Conservation (phyloP, 495 filamentous ascomycete genomes). For the Podospora australis region DNA sequence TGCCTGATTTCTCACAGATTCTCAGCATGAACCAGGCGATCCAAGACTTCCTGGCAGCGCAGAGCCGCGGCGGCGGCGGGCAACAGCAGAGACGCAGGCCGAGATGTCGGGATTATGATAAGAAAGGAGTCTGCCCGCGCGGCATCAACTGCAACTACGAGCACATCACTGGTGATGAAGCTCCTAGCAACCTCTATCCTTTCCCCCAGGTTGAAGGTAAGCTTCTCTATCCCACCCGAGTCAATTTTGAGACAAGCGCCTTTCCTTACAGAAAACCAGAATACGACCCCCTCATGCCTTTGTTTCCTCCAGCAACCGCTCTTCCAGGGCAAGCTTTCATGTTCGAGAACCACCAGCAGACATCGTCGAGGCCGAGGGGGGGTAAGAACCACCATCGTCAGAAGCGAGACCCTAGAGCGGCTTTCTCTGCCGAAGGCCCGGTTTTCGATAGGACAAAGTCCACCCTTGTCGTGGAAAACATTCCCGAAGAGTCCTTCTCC, state of each 20-base stretch:
- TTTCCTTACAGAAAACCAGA: no score
- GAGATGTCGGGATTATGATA: constrained; percentile 82
- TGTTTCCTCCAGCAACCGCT: background rate
- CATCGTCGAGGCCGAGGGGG: no score
- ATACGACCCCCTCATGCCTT: constrained; percentile 71
- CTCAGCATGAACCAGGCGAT: no score
- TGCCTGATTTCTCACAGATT: no score
- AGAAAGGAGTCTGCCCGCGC: constrained; percentile 75
- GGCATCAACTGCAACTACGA: constrained; percentile 70
- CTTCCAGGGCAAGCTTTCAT: background rate
- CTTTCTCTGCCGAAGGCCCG: constrained; percentile 71
- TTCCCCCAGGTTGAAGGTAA: constrained; percentile 31
- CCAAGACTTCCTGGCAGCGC: constrained; percentile 38
- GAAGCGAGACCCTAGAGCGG: constrained; percentile 37
- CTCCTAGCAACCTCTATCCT: background rate
- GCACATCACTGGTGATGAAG: constrained; percentile 48
- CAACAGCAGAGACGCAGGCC: constrained; percentile 33
- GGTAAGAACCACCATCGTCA: constrained; percentile 16
- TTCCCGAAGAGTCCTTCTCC: constrained; percentile 78
- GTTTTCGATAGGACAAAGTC: constrained; percentile 67
- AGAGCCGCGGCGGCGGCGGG: constrained; percentile 8
- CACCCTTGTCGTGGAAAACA: constrained; percentile 85
- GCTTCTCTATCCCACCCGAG: constrained; percentile 19
- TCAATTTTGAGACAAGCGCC: constrained; percentile 7
- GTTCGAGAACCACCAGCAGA: constrained; percentile 6